phyloP scores from a whole-genome alignment of 805 yeast genomes.

The Pichia pseudocactophila region DNA sequence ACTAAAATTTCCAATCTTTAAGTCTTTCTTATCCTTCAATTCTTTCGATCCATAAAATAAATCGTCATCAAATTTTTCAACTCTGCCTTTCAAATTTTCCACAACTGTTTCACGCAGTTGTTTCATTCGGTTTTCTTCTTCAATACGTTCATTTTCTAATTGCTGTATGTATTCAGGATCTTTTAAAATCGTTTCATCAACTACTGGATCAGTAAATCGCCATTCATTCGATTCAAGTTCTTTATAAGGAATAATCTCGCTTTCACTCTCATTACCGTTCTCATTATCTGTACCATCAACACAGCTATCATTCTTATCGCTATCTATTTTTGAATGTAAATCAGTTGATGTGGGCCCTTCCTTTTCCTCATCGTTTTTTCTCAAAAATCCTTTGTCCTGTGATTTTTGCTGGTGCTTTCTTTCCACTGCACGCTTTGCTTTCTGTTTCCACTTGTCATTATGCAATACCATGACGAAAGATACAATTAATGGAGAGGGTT shows the following conservation, averaged over 20 bases:
- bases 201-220: constrained; percentile 22
- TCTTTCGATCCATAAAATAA: background rate
- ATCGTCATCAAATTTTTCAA: constrained; percentile 1
- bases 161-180: constrained; percentile 17
- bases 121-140: constrained; percentile 3
- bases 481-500: too few species aligned
- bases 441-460: constrained; percentile 44
- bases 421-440: constrained; percentile 34
- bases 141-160: constrained; percentile 2
- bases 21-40: constrained; percentile 3
- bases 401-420: constrained; percentile 32
- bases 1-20: constrained; percentile 8
- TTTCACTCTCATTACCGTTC: background rate
- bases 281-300: constrained; percentile 5
- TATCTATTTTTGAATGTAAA: too few species aligned
- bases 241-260: too few species aligned
- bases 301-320: too few species aligned
- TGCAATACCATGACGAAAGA: constrained; percentile 45
- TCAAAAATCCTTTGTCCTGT: constrained; percentile 7
- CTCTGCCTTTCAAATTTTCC: constrained; percentile 10
- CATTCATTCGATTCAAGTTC: constrained; percentile 17
- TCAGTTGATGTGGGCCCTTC: too few species aligned
- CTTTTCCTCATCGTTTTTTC: background rate
- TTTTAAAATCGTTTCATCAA: constrained; percentile 12
- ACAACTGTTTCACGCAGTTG: constrained; percentile 3